A percentile compares a stretch with the other conserved stretches of the same genome.
phyloP scores from a whole-genome alignment of 192 early-diverging fungal species.

The Allomyces javanicus region DNA sequence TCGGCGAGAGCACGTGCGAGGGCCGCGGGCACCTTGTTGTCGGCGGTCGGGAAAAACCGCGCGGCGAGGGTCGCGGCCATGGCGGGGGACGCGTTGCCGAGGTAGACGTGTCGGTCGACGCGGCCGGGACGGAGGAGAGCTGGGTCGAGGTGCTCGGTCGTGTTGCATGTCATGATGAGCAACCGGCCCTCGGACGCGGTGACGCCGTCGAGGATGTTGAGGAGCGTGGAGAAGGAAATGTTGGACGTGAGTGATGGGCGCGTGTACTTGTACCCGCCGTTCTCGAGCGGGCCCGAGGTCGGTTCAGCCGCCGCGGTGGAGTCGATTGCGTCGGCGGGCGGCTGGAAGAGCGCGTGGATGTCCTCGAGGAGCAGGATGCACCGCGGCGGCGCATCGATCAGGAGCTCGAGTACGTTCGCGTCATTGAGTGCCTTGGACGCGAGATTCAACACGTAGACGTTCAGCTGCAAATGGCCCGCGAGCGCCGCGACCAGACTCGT shows the following conservation, averaged over 20 bases:
- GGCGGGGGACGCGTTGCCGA: conserved; percentile 14
- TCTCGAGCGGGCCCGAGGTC: not conserved
- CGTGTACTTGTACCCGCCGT: too few relatives aligned
- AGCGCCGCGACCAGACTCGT: conserved; percentile 28
- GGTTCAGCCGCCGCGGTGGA: conserved; percentile 10
- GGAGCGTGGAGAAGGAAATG: conserved; percentile 20
- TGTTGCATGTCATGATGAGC: conserved; percentile 30
- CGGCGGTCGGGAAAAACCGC: not conserved
- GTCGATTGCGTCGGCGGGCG: conserved; percentile 1
- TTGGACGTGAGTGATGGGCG: not conserved
- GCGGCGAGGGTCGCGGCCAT: not conserved
- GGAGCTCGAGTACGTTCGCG: conserved; percentile 15
- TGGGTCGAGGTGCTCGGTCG: conserved; percentile 19
- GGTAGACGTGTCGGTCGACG: conserved; percentile 25
- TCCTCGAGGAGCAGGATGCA: conserved; percentile 36
- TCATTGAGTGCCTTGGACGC: conserved; percentile 18
- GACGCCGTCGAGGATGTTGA: conserved; percentile 31
- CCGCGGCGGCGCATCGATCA: conserved; percentile 19
- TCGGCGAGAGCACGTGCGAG: not conserved
- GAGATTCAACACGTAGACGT: conserved; percentile 24
- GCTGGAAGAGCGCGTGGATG: conserved; percentile 14
- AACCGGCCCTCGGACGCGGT: conserved; percentile 25
- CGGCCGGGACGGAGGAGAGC: conserved; percentile 32
- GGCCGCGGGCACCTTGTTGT: not conserved
- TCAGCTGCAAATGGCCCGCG: conserved; percentile 29